These are phyloP conservation scores for Ramaria rubella DNA, from an alignment of 768 basidiomycete genomes.

Conservation along the genomic window DNA sequence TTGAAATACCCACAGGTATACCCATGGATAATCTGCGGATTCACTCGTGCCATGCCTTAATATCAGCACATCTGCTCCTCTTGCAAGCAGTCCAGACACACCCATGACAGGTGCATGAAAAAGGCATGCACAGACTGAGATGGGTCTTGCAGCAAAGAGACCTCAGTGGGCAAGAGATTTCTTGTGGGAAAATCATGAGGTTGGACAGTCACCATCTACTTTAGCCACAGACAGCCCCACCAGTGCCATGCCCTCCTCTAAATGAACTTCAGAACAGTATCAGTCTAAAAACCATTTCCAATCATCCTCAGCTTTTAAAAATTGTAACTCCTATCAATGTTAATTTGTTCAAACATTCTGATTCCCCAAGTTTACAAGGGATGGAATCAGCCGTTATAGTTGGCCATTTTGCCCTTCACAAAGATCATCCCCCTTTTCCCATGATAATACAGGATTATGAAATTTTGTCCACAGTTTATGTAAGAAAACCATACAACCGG, in stretches of 20 bases:
- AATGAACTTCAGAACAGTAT: slow-evolving; percentile 14
- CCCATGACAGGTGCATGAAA: background rate
- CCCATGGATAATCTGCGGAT: too few species aligned
- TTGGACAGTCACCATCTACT: background rate
- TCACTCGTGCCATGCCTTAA: too few species aligned
- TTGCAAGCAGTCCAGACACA: background rate
- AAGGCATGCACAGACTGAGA: background rate
- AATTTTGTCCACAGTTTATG: too few species aligned
- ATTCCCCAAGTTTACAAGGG: too few species aligned
- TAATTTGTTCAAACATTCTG: slow-evolving; percentile 22
- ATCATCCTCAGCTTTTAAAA: slow-evolving; percentile 28
- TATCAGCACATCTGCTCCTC: background rate
- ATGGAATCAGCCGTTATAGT: too few species aligned
- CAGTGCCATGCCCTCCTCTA: background rate
- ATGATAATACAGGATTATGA: too few species aligned
- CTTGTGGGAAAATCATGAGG: background rate
- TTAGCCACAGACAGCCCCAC: background rate
- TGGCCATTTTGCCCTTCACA: too few species aligned
- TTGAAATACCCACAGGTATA: too few species aligned
- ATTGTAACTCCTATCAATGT: slow-evolving; percentile 34
- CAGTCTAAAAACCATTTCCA: slow-evolving; percentile 18
- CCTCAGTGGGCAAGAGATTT: background rate
- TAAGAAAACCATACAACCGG: too few species aligned
- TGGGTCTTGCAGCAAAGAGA: background rate
- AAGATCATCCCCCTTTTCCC: too few species aligned